phyloP scores from a whole-genome alignment of 129 eudicot species.

The Lonicera japonica region DNA sequence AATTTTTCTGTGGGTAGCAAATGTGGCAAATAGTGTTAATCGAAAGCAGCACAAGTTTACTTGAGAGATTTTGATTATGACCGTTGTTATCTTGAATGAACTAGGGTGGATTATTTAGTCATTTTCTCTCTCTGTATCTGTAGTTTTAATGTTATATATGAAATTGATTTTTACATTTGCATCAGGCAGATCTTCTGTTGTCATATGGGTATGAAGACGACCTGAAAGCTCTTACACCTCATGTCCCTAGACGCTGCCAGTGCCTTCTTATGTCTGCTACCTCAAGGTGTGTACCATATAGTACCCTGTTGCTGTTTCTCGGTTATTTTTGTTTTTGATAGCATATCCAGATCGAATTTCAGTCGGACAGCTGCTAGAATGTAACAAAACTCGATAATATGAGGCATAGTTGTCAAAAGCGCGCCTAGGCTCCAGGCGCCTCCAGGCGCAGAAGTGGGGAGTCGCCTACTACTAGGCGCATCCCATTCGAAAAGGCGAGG shows the following conservation, averaged over 20 bases:
- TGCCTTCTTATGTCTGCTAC: constrained; percentile 99
- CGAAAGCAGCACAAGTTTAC: too few relatives aligned
- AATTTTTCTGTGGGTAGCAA: neutral
- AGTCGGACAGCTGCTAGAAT: too few relatives aligned
- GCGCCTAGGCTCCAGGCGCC: too few relatives aligned
- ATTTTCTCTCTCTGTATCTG: neutral
- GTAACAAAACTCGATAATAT: too few relatives aligned
- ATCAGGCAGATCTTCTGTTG: constrained; percentile 96
- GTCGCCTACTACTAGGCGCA: too few relatives aligned
- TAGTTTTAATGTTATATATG: constrained; percentile 3
- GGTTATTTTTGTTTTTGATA: neutral
- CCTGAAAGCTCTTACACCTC: constrained; percentile 68
- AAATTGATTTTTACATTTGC: constrained; percentile 10
- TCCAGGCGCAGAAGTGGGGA: too few relatives aligned
- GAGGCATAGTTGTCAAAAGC: too few relatives aligned
- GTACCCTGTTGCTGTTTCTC: neutral
- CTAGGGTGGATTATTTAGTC: neutral
- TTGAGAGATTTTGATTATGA: too few relatives aligned
- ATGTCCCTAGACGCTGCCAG: constrained; percentile 82
- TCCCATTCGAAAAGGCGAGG: too few relatives aligned
- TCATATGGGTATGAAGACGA: constrained; percentile 90
- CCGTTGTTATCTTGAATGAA: neutral
- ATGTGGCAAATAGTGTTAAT: too few relatives aligned
- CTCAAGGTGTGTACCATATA: constrained; percentile 46
- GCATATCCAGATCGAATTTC: too few relatives aligned